Conservation (phyloP, 2,329 filamentous ascomycete species). For the Ophiostoma sp. region DNA sequence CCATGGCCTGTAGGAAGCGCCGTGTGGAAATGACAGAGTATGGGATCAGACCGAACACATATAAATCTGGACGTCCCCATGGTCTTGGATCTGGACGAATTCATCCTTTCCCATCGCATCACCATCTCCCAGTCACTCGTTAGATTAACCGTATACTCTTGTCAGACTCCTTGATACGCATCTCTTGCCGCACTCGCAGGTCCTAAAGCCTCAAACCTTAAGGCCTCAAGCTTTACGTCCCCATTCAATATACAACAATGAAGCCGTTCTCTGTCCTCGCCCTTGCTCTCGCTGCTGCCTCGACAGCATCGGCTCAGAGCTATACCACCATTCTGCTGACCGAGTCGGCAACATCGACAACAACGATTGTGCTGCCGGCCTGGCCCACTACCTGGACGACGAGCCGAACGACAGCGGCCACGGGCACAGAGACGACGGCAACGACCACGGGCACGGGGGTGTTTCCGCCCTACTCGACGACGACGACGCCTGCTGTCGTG, state of each 20-base stretch:
- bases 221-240: neutral
- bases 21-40: neutral
- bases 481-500: slow-evolving; percentile 22
- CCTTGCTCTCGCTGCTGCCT: slow-evolving; percentile 1
- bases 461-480: slow-evolving; percentile 11
- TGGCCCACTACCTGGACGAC: slow-evolving; percentile 22
- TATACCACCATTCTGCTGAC: slow-evolving; percentile 24
- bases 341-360: slow-evolving; percentile 22
- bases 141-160: too few relatives aligned
- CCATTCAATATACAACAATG: neutral
- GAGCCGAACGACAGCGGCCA: neutral
- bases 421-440: slow-evolving; percentile 4
- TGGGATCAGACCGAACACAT: neutral
- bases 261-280: neutral
- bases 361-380: slow-evolving; percentile 23
- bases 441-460: slow-evolving; percentile 8
- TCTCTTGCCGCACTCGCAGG: too few relatives aligned
- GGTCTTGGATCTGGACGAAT: too few relatives aligned
- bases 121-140: too few relatives aligned
- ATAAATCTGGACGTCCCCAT: neutral
- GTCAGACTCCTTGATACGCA: too few relatives aligned
- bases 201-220: neutral
- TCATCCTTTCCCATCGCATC: too few relatives aligned
- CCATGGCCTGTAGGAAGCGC: neutral
- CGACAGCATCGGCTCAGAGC: slow-evolving; percentile 18